A percentile compares a stretch with the other conserved stretches of the same genome.
Evolutionary conservation across 2,329 filamentous ascomycete species (phyloP).

Genomic region (Boeremia lycopersici): DNA sequence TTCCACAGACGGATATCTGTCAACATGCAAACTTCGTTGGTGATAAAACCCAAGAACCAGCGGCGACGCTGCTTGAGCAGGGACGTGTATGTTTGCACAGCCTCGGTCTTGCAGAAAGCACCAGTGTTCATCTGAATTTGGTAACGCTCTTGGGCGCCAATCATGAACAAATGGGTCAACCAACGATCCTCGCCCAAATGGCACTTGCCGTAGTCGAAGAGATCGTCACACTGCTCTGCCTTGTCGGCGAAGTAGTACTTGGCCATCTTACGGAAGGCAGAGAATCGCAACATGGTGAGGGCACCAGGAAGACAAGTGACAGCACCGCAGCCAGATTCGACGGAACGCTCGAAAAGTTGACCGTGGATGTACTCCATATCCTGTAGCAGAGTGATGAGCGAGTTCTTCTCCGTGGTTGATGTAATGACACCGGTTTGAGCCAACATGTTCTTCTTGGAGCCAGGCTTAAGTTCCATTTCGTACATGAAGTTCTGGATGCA

Average conservation of each 20-base stretch:
- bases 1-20: constrained; percentile 92
- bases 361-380: constrained; percentile 99
- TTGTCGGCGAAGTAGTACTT: constrained; percentile 99
- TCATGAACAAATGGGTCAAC: constrained; percentile 99
- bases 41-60: constrained; percentile 98
- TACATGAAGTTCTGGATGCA: constrained; percentile 98
- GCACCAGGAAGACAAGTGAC: constrained; percentile 95
- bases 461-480: constrained; percentile 96
- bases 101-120: constrained; percentile 98
- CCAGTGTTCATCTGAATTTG: constrained; percentile 98
- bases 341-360: constrained; percentile 92
- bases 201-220: constrained; percentile 96
- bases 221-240: constrained; percentile 89
- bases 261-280: constrained; percentile 93
- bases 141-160: constrained; percentile 87
- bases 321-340: constrained; percentile 91
- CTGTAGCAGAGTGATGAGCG: constrained; percentile 87
- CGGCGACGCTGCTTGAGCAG: constrained; percentile 92
- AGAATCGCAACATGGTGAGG: constrained; percentile 94
- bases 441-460: constrained; percentile 89
- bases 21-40: constrained; percentile 97
- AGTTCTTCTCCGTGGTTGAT: constrained; percentile 86
- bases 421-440: constrained; percentile 98
- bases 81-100: constrained; percentile 83
- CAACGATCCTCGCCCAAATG: constrained; percentile 95